phyloP scores from a whole-genome alignment of 805 yeast species.

The Candida tibetensis region DNA sequence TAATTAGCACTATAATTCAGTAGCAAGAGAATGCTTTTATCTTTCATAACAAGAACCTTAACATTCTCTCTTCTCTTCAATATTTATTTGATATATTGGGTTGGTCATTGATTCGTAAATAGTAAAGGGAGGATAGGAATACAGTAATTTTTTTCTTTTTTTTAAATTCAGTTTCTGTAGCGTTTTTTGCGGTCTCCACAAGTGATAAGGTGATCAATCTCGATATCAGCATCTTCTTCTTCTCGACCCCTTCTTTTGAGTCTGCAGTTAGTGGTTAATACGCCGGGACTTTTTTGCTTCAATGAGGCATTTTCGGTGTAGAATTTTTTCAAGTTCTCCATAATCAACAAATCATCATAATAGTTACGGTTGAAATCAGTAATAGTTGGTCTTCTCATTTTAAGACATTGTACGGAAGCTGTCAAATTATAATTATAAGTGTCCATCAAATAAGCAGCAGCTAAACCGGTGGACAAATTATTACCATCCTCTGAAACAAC shows the following conservation, averaged over 20 bases:
- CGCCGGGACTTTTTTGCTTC: constrained; percentile 24
- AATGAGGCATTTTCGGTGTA: constrained; percentile 30
- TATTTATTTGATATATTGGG: no score
- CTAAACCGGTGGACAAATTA: constrained; percentile 29
- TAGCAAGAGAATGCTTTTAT: no score
- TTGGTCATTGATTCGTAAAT: no score
- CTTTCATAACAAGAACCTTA: no score
- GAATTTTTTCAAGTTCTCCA: constrained; percentile 40
- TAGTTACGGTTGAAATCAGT: constrained; percentile 27
- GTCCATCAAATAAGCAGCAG: constrained; percentile 41
- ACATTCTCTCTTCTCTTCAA: no score
- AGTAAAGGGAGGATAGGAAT: no score
- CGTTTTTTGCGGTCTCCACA: constrained; percentile 20
- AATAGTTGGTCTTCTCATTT: constrained; percentile 16
- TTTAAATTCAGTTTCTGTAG: no score
- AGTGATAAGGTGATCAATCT: constrained; percentile 10
- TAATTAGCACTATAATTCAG: no score
- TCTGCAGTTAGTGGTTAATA: constrained; percentile 26
- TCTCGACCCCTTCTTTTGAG: constrained; percentile 27
- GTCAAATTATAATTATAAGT: constrained; percentile 33
- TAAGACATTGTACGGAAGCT: constrained; percentile 26
- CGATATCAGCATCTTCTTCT: constrained; percentile 15
- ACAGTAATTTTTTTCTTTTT: no score
- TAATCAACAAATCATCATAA: constrained; percentile 39
- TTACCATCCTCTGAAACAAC: constrained; percentile 28